Evolutionary conservation across 139 green algal genomes (phyloP).

Genomic region (Edaphochlamys debaryana): DNA sequence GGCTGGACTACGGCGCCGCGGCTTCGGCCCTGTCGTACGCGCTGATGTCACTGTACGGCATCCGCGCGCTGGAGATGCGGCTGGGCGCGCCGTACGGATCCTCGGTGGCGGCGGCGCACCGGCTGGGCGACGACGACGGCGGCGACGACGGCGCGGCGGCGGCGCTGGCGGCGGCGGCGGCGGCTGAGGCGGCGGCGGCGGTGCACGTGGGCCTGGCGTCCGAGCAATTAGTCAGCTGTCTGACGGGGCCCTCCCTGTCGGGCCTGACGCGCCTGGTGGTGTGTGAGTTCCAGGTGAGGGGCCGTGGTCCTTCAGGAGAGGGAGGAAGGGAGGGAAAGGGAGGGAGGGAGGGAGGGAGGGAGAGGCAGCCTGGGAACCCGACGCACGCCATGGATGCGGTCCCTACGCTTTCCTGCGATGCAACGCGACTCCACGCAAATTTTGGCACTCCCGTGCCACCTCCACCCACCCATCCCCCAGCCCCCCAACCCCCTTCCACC

Average conservation of each 20-base stretch:
- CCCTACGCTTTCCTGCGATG: no score
- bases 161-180: not conserved
- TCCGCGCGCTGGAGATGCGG: conserved; percentile 3
- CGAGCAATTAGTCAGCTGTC: not conserved
- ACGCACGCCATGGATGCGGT: no score
- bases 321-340: no score
- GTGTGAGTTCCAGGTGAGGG: conserved; percentile 12
- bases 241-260: not conserved
- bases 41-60: not conserved
- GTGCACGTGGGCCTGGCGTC: not conserved
- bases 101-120: not conserved
- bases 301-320: no score
- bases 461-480: no score
- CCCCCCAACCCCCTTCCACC: no score
- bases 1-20: no score
- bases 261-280: conserved; percentile 26
- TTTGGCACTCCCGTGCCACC: no score
- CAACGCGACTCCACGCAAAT: no score
- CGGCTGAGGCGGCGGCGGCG: not conserved
- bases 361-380: no score
- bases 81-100: not conserved
- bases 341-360: no score
- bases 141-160: not conserved
- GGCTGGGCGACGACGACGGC: not conserved
- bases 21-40: not conserved